Conservation (phyloP, 202 grass and related monocot genomes). For the Bolboschoenoplectus hybrid region DNA sequence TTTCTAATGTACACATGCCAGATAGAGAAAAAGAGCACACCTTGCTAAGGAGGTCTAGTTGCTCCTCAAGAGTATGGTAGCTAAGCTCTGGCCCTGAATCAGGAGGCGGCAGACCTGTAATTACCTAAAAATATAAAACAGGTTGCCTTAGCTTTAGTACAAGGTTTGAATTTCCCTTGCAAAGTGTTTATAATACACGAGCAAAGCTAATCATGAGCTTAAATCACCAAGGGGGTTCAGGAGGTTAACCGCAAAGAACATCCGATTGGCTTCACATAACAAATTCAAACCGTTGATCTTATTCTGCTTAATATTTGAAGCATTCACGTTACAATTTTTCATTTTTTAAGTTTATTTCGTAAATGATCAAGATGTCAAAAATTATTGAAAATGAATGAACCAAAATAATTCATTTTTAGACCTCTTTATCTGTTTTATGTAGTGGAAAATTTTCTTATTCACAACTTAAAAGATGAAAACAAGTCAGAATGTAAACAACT, state of each 20-base stretch:
- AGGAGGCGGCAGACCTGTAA: constrained; percentile 72
- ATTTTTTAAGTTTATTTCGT: no score
- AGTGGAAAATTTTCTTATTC: no score
- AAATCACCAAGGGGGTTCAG: neutral
- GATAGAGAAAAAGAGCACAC: constrained; percentile 36
- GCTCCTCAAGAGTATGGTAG: constrained; percentile 69
- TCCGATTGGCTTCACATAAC: neutral
- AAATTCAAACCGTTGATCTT: neutral
- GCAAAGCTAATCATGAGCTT: neutral
- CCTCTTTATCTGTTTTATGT: neutral
- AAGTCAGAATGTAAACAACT: no score
- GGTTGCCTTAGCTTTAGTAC: neutral
- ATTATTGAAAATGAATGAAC: neutral
- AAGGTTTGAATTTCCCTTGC: no score
- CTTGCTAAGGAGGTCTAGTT: constrained; percentile 71
- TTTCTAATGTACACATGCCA: neutral
- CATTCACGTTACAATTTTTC: neutral
- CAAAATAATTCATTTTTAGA: neutral
- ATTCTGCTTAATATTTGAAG: neutral
- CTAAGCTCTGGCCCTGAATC: constrained; percentile 66
- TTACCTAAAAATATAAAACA: constrained; percentile 56
- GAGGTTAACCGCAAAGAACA: neutral
- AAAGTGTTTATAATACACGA: constrained; percentile 10
- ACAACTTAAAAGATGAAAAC: no score
- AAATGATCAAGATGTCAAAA: no score